These are phyloP conservation scores for Leucosporidium scottii DNA, from an alignment of 768 basidiomycete species.

Conservation along the genomic window DNA sequence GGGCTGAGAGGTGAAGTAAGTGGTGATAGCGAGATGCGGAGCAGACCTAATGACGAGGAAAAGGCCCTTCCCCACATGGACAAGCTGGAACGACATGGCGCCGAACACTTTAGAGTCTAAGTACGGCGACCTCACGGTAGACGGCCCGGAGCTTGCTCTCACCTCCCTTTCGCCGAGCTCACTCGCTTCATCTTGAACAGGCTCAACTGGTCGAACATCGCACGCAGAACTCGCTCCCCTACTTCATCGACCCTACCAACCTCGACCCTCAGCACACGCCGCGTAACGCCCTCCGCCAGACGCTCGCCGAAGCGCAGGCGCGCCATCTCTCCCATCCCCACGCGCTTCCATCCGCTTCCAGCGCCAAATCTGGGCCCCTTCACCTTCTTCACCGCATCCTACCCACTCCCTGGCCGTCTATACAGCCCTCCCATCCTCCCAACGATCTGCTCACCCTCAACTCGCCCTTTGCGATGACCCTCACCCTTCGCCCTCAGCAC, in stretches of 20 bases:
- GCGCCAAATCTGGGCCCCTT: background rate
- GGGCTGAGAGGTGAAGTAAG: too few relatives aligned
- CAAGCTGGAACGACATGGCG: too few relatives aligned
- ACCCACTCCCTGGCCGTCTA: too few relatives aligned
- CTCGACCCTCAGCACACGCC: background rate
- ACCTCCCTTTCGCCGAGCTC: background rate
- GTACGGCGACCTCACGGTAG: too few relatives aligned
- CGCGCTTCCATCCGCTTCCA: background rate
- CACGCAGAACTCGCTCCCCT: background rate
- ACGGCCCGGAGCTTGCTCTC: too few relatives aligned
- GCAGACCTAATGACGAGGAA: too few relatives aligned
- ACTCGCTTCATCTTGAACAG: background rate
- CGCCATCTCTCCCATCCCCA: background rate
- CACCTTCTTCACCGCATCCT: background rate
- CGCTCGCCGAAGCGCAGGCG: background rate
- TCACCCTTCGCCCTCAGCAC: background rate
- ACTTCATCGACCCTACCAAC: slow-evolving; percentile 8
- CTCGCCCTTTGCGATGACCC: background rate
- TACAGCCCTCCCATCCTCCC: background rate
- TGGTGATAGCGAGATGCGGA: too few relatives aligned
- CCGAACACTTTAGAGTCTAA: too few relatives aligned
- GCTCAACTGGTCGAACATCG: background rate
- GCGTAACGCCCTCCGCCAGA: slow-evolving; percentile 1
- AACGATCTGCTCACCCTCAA: background rate
- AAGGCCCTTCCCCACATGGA: too few relatives aligned